These are phyloP conservation scores for Tylopilus subfusipes DNA, from an alignment of 768 basidiomycete species.

Conservation along the genomic window DNA sequence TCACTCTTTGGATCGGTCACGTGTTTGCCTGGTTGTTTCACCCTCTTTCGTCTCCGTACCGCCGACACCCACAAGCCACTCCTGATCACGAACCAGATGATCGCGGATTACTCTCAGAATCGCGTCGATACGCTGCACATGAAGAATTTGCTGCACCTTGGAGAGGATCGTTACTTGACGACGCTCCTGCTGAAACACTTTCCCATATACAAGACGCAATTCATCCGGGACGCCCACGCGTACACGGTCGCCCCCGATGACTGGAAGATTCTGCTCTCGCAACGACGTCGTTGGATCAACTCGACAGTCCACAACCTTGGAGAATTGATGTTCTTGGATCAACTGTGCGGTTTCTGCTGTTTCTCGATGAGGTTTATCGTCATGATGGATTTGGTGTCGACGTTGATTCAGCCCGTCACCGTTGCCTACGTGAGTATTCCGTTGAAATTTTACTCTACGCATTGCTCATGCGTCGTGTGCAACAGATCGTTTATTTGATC, in stretches of 20 bases:
- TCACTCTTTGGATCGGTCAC: conserved; percentile 96
- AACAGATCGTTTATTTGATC: conserved; percentile 81
- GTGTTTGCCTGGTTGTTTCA: conserved; percentile 98
- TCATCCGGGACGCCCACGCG: conserved; percentile 91
- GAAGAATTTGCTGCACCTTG: conserved; percentile 96
- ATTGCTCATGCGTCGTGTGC: conserved; percentile 5
- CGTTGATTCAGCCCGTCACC: conserved; percentile 79
- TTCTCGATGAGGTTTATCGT: conserved; percentile 99
- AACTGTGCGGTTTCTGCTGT: conserved; percentile 95
- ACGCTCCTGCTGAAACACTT: conserved; percentile 96
- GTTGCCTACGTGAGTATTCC: conserved; percentile 75
- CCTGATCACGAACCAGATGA: conserved; percentile 85
- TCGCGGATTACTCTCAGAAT: conserved; percentile 92
- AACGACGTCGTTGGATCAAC: conserved; percentile 99
- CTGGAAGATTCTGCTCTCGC: conserved; percentile 90
- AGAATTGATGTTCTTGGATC: conserved; percentile 87
- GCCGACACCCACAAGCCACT: conserved; percentile 95
- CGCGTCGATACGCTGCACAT: conserved; percentile 96
- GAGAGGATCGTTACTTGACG: conserved; percentile 98
- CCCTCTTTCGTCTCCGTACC: conserved; percentile 91
- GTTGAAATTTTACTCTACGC: neutral
- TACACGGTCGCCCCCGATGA: conserved; percentile 94
- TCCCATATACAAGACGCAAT: conserved; percentile 91
- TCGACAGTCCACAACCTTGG: conserved; percentile 97
- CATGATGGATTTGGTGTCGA: conserved; percentile 92